Evolutionary conservation across 2,329 filamentous ascomycete genomes (phyloP).

Genomic region (Cyanodermella asteris): DNA sequence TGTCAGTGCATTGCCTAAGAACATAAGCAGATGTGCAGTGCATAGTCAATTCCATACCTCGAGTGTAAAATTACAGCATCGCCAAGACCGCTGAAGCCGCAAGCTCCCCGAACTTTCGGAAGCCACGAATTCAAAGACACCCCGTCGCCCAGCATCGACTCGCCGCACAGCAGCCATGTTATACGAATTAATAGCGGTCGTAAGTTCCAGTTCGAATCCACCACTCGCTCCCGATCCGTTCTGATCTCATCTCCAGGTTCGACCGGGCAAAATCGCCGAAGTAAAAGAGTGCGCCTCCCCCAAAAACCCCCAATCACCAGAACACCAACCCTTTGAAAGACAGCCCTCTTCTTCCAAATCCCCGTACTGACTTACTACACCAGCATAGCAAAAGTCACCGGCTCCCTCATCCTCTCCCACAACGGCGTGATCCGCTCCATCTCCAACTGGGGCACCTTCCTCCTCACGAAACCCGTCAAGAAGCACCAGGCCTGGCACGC

Average conservation of each 20-base stretch:
- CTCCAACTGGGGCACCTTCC: slow-evolving; percentile 87
- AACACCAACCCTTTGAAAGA: no score
- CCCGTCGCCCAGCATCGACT: no score
- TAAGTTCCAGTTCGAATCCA: no score
- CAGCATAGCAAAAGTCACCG: slow-evolving; percentile 74
- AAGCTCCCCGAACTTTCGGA: no score
- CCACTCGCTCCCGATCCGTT: no score
- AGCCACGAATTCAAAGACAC: no score
- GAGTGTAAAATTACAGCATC: no score
- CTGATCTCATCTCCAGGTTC: slow-evolving; percentile 42
- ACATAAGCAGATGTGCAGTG: no score
- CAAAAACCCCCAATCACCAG: slow-evolving; percentile 5
- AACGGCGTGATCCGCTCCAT: slow-evolving; percentile 82
- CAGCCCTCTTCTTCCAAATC: slow-evolving; percentile 1
- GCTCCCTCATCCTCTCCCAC: slow-evolving; percentile 57
- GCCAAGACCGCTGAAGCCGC: no score
- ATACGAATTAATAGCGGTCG: slow-evolving; percentile 93
- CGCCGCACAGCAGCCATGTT: slow-evolving; percentile 55
- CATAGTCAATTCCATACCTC: no score
- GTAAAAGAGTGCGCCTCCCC: slow-evolving; percentile 63
- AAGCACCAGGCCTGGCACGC: slow-evolving; percentile 68
- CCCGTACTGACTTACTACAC: slow-evolving; percentile 5
- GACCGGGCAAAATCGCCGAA: slow-evolving; percentile 70
- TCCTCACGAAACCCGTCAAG: slow-evolving; percentile 56
- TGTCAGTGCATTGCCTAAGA: no score